Conservation (phyloP, 345 rosid genomes). For the Eucalyptus curtisii region DNA sequence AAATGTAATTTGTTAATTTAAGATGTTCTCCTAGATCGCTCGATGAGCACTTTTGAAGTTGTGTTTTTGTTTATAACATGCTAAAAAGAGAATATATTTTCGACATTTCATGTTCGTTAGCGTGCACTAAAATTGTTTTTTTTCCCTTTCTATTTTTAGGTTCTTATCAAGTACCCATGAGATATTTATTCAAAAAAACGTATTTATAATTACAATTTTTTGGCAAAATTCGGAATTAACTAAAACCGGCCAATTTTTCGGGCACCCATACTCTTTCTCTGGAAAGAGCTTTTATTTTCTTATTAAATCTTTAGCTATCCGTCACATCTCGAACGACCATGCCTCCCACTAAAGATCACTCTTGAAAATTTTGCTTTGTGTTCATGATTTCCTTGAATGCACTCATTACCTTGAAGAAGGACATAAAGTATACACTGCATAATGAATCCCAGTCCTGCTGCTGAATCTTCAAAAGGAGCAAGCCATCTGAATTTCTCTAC, state of each 20-base stretch:
- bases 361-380: not conserved
- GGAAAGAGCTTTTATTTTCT: not conserved
- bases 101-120: not conserved
- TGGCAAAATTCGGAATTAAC: not conserved
- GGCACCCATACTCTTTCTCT: not conserved
- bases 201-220: not conserved
- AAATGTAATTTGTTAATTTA: not conserved
- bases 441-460: not conserved
- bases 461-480: not conserved
- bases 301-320: not conserved
- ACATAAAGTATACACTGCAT: not conserved
- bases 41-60: not conserved
- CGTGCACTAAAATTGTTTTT: not conserved
- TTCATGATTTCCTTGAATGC: not conserved
- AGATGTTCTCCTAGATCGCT: not conserved
- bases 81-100: not conserved
- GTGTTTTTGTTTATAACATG: not conserved
- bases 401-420: not conserved
- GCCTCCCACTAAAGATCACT: not conserved
- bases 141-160: not conserved
- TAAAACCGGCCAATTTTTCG: not conserved
- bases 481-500: not conserved
- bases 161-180: not conserved
- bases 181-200: not conserved
- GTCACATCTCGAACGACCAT: not conserved